Base-by-base conservation (phyloP, 2,329 filamentous ascomycete species). In the Leptographium radiaticola region DNA sequence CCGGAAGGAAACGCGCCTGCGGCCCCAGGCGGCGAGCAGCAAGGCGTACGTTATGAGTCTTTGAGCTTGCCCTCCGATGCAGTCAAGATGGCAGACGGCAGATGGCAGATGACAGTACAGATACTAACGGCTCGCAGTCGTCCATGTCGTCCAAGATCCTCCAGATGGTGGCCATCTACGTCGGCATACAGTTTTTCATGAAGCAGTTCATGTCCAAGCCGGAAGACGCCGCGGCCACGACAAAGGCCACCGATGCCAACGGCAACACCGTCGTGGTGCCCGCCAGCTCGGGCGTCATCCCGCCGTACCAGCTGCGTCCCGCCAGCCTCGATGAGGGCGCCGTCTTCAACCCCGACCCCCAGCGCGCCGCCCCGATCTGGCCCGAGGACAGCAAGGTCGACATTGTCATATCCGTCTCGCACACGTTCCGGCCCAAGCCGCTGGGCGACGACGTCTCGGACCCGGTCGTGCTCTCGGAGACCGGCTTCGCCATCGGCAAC, bases 311-410 rank as follows among this genome's bases (percentile, higher is more conserved):
- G 53, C 72, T 83, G 57, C 79, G 86, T 51, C 83, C 86, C n/a
- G 68, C 73, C 56, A 65, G 68, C 56, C 71, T 83, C 63, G 67
- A 82, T 69, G 74, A 80, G 56, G 80, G 79, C 60, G 83, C 82
- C 25, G 69, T 75, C 51, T 84, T 83, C 66, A 86, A 76, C 61
- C 67, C 70, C 1, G 70, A 88, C 18, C 89, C 89, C 1, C 76
- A 83, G 59, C 77, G 76, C 54, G 75, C 96, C 57, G 86, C 86
- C 40, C 90, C 93, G 25, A 89, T 97, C 63, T 98, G 93, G 93
- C 82, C 87, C 2, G 72, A 78, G 49, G 81, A 93, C 65, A 87
- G 81, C 62, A 73, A 80, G 56, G 69, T 98, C 60, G 93, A 98
- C 68, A 81, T 98, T 61, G 75, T 80, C 60, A 79, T 98, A 65